Base-by-base conservation (phyloP, 1,284 basidiomycete genomes). In the Malassezia globosa region DNA sequence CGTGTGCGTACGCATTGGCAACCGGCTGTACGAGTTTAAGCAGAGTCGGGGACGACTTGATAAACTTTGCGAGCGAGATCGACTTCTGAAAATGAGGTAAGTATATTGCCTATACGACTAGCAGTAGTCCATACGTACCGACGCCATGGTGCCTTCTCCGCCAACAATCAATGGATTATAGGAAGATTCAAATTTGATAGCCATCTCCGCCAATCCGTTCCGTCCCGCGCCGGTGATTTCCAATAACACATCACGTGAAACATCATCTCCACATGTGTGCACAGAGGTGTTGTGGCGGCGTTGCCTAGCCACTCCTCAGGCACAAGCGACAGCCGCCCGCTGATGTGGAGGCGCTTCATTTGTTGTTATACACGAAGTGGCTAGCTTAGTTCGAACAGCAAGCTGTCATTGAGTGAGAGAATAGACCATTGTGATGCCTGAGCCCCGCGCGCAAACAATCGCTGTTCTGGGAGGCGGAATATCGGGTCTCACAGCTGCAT, bases 381-480 rank as follows among this genome's bases (percentile, higher is more conserved):
- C n/a, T n/a, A n/a, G n/a, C n/a, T n/a, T n/a, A n/a, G n/a, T n/a
- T n/a, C n/a, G n/a, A n/a, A n/a, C n/a, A n/a, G n/a, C n/a, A n/a
- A 5, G 29, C 29, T 13, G 11, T 16, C 29, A 31, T 31, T 31
- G 29, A 31, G 16, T 16, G 29, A 11, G 29, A 11, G 29, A 11
- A 16, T 37, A 18, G 10, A 19, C 11, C n/a, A 10, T 11, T 8
- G 16, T 10, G 10, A 45, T 37, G 33, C 19, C 10, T 19, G 34
- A 26, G 34, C 7, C 24, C 7, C 19, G 23, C 31, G 35, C 11
- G 29, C 37, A 46, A 41, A 58, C 56, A 31, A 58, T 69, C 25
- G 80, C 81, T 14, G 73, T 90, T 51, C 73, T 90, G 7, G 87
- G 87, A 1, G 85, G 83, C 2, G 87, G 87, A 16, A 76, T 92